These are phyloP conservation scores for Platanus orientalis DNA, from an alignment of 164 flowering plant species.

Conservation along the genomic window DNA sequence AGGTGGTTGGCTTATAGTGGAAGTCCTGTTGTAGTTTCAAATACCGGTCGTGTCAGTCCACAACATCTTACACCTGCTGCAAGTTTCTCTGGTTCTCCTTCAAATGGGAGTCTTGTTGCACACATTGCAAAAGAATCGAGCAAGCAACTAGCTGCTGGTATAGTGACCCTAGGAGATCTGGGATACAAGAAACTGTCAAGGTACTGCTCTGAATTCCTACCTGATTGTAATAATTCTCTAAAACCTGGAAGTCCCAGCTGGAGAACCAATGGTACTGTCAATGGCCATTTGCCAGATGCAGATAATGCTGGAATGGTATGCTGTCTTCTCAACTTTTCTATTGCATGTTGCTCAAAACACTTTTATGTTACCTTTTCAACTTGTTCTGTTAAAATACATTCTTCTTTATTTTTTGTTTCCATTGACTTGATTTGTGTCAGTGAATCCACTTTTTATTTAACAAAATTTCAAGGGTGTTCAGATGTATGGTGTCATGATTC, in stretches of 20 bases:
- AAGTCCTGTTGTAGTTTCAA: constrained; percentile 32
- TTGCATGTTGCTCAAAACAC: background rate
- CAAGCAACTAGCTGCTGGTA: constrained; percentile 56
- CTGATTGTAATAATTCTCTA: constrained; percentile 40
- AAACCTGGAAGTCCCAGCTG: constrained; percentile 34
- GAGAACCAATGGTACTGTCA: constrained; percentile 37
- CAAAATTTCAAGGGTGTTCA: too few species aligned
- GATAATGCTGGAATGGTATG: constrained; percentile 74
- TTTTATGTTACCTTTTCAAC: background rate
- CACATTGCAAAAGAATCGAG: constrained; percentile 65
- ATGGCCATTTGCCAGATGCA: constrained; percentile 41
- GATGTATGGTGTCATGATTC: background rate
- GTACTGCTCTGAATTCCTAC: constrained; percentile 60
- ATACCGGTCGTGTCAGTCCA: constrained; percentile 48
- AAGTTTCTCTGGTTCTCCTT: constrained; percentile 47
- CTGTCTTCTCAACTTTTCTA: background rate
- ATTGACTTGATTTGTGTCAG: background rate
- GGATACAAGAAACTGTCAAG: constrained; percentile 56
- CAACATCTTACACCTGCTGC: constrained; percentile 45
- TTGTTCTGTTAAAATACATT: background rate
- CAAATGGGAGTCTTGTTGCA: constrained; percentile 50
- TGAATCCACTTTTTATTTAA: background rate
- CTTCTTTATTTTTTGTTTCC: constrained; percentile 3
- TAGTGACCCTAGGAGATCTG: constrained; percentile 55
- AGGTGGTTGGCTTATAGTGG: constrained; percentile 72